Percentiles rank a stretch among this genome's conserved stretches.
Conservation (phyloP, 495 filamentous ascomycete genomes). For the Hypoxylon fuscum region DNA sequence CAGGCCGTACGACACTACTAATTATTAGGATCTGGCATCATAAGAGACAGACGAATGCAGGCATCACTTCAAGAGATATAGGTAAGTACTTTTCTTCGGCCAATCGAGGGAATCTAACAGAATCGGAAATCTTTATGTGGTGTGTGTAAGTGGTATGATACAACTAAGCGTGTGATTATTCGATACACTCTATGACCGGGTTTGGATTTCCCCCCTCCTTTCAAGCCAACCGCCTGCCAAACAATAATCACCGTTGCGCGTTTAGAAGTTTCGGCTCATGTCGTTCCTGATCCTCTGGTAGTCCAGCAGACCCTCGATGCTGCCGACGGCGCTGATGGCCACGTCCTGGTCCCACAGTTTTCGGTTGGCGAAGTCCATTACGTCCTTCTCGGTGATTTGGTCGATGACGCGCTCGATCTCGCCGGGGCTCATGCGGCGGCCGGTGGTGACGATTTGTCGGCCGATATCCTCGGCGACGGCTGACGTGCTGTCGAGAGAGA, state of each 20-base stretch:
- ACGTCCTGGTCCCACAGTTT: constrained; percentile 98
- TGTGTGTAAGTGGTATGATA: no score
- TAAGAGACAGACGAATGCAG: no score
- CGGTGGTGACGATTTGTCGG: constrained; percentile 96
- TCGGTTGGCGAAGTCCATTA: constrained; percentile 89
- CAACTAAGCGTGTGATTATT: constrained; percentile 46
- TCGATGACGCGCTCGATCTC: constrained; percentile 94
- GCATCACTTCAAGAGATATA: no score
- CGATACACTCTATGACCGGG: constrained; percentile 48
- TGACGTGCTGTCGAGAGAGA: constrained; percentile 96
- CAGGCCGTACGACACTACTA: no score
- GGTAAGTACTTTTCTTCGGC: no score
- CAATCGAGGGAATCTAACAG: constrained; percentile 37
- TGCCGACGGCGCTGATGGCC: constrained; percentile 89
- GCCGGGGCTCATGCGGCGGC: constrained; percentile 85
- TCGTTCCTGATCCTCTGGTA: constrained; percentile 89
- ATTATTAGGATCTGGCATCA: no score
- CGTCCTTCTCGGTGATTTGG: constrained; percentile 91
- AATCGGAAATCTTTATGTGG: constrained; percentile 45
- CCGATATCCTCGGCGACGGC: constrained; percentile 98
- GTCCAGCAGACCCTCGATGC: constrained; percentile 89
- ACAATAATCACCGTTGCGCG: constrained; percentile 15
- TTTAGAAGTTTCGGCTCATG: constrained; percentile 81
- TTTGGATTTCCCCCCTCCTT: constrained; percentile 31
- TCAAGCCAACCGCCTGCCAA: constrained; percentile 14